Base-by-base conservation (phyloP, 805 yeast genomes). In the Candida ascalaphidarum region DNA sequence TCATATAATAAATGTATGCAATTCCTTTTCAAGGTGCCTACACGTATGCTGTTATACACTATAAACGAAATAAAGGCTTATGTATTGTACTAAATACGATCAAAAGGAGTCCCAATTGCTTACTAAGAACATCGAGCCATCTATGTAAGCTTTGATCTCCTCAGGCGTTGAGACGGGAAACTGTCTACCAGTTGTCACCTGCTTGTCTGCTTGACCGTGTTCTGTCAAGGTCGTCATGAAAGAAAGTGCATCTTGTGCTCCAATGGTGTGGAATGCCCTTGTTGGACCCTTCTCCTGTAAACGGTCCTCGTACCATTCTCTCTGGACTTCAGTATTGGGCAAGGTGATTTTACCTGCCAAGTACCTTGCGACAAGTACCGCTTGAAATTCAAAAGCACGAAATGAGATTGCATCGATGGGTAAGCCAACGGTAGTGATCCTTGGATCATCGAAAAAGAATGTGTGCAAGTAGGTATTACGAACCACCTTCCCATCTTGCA, bases 231-330 rank as follows among this genome's bases (percentile, higher is more conserved):
- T n/a, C n/a, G n/a, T n/a, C n/a, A n/a, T n/a, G n/a, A n/a, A n/a
- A n/a, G n/a, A n/a, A n/a, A n/a, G n/a, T n/a, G 61, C 62, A 17
- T 45, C 53, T 5, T 34, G 40, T 14, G 43, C 37, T 4, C 58
- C 65, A 27, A 61, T 58, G 5, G 61, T 54, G 33, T 78, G 84
- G 49, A 66, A 56, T 14, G 52, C 43, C 30, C 61, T 41, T 1
- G 44, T 36, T 5, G 32, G 25, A 5, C 81, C 82, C 32, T 67
- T 61, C 5, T 30, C 38, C 11, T 49, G 53, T 9, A 62, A 48
- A 18, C 69, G 51, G 15, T 55, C 40, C 4, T 41, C 29, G 25
- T 68, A 68, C 66, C 66, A 59, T 11, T 33, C 20, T 6, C 37
- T 24, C 31, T 56, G 63, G 12, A 49, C 55, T 23, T 42, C 30